Base-by-base conservation (phyloP, 139 green algal species). In the Closterium sp. region DNA sequence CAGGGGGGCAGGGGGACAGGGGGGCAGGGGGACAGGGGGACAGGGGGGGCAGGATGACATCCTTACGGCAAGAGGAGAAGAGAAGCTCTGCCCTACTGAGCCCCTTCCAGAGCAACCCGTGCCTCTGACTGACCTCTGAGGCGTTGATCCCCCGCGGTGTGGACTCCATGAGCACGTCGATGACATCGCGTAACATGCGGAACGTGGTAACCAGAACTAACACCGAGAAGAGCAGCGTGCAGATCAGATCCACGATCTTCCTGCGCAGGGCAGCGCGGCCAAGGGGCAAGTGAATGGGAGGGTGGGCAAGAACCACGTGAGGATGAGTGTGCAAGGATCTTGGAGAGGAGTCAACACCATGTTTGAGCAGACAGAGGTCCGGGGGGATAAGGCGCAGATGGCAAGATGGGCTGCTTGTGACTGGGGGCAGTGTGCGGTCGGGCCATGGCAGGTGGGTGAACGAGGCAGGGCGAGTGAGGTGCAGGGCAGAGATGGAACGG, bases 161-260 rank as follows among this genome's bases (percentile, higher is more conserved):
- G 31, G 96, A 95, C 95, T 99, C 97, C 97, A 99, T 99, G 16
- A 99, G 95, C 19, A 98, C 96, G 89, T 99, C 95, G 19, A 96
- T 90, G 84, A 99, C 98, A 93, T 99, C 97, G 0, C 89, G 84
- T 88, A 98, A 88, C 90, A 99, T 97, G 86, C 64, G 87, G 3
- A 89, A 87, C 0, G 97, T 99, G 19, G 97, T 99, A 35, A 96
- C 85, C 88, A 99, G 91, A 91, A 99, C 97, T 84, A 99, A 91
- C 5, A 96, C 23, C 3, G 96, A 97, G 93, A 99, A 99, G 1
- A 98, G 1, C 84, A 99, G 98, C 21, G 97, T 99, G 95, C 97
- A 99, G 83, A 99, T 96, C 92, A 84, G 34, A 19, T 94, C 93
- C 83, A 93, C 86, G 7, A 93, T 87, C 36, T 92, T 28, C 91